A percentile compares a stretch with the other conserved stretches of the same genome.
Evolutionary conservation across 805 yeast species (phyloP).

Genomic region (Metschnikowia cubensis): DNA sequence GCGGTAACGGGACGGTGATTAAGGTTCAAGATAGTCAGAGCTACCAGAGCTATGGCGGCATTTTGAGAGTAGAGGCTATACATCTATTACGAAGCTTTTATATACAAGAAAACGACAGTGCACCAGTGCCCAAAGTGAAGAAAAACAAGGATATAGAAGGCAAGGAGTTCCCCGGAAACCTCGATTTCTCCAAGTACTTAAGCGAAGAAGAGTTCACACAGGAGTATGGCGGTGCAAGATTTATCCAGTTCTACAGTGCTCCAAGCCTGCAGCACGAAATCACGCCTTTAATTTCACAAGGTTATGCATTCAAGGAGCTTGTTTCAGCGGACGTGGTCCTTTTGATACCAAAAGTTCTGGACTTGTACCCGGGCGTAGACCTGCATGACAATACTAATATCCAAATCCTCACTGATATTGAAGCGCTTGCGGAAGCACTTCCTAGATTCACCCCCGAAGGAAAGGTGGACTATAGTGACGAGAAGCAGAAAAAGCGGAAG

Average conservation of each 20-base stretch:
- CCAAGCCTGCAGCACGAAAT: slow-evolving; percentile 9
- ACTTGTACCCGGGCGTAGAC: slow-evolving; percentile 6
- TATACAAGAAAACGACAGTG: slow-evolving; percentile 76
- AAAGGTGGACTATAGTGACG: slow-evolving; percentile 3
- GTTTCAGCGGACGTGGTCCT: not conserved
- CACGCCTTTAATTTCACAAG: slow-evolving; percentile 9
- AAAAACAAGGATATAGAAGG: slow-evolving; percentile 58
- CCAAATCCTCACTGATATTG: not conserved
- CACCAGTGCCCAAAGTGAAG: slow-evolving; percentile 77
- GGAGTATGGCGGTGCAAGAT: slow-evolving; percentile 44
- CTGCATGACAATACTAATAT: not conserved
- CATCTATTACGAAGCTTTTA: slow-evolving; percentile 78
- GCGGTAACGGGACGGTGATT: slow-evolving; percentile 91
- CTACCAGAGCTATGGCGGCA: slow-evolving; percentile 70
- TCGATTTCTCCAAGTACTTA: slow-evolving; percentile 55
- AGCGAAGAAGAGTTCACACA: slow-evolving; percentile 45
- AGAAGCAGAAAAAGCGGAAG: slow-evolving; percentile 10
- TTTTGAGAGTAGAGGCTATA: slow-evolving; percentile 77
- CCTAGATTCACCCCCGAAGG: slow-evolving; percentile 8
- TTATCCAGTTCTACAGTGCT: slow-evolving; percentile 6
- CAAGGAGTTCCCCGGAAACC: slow-evolving; percentile 52
- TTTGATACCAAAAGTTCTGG: slow-evolving; percentile 4
- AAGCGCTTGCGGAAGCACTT: slow-evolving; percentile 4
- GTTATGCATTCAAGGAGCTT: slow-evolving; percentile 7
- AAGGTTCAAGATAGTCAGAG: slow-evolving; percentile 35